A percentile compares a stretch with the other conserved stretches of the same genome.
Conservation (phyloP, 1,284 basidiomycete genomes). For the Blastosporella zonata region DNA sequence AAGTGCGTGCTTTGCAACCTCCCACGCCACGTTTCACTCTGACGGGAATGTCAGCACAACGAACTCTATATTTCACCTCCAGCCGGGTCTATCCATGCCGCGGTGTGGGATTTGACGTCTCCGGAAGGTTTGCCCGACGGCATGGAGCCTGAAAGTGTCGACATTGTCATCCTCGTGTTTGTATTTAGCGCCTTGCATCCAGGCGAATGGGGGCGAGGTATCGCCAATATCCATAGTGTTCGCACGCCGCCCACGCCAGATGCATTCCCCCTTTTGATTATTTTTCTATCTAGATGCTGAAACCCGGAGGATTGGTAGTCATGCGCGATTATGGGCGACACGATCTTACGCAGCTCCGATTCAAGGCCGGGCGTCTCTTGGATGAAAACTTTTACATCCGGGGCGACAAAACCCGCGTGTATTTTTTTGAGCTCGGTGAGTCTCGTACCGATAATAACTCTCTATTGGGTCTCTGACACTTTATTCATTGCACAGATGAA, state of each 20-base stretch:
- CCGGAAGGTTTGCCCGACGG: slow-evolving; percentile 57
- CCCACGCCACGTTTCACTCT: neutral
- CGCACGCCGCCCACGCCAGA: slow-evolving; percentile 15
- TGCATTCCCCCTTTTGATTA: neutral
- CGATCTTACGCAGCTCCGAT: slow-evolving; percentile 91
- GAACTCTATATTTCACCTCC: slow-evolving; percentile 70
- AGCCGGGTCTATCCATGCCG: slow-evolving; percentile 71
- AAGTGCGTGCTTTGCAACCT: slow-evolving; percentile 42
- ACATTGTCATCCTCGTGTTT: slow-evolving; percentile 92
- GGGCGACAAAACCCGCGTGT: slow-evolving; percentile 95
- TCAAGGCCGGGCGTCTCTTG: slow-evolving; percentile 85
- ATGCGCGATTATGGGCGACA: slow-evolving; percentile 95
- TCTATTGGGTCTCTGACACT: neutral
- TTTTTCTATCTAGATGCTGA: slow-evolving; percentile 72
- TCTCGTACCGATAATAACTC: neutral
- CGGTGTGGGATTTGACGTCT: slow-evolving; percentile 91
- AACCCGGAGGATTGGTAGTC: slow-evolving; percentile 83
- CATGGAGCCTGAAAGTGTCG: slow-evolving; percentile 66
- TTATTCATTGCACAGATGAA: slow-evolving; percentile 56
- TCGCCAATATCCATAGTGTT: slow-evolving; percentile 82
- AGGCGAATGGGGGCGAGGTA: slow-evolving; percentile 84
- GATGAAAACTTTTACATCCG: slow-evolving; percentile 94
- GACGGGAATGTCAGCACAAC: slow-evolving; percentile 41
- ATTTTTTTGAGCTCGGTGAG: slow-evolving; percentile 86
- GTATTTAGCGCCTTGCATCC: slow-evolving; percentile 95